Conservation (phyloP, 2,329 filamentous ascomycete species). For the Cladosporium sp. region DNA sequence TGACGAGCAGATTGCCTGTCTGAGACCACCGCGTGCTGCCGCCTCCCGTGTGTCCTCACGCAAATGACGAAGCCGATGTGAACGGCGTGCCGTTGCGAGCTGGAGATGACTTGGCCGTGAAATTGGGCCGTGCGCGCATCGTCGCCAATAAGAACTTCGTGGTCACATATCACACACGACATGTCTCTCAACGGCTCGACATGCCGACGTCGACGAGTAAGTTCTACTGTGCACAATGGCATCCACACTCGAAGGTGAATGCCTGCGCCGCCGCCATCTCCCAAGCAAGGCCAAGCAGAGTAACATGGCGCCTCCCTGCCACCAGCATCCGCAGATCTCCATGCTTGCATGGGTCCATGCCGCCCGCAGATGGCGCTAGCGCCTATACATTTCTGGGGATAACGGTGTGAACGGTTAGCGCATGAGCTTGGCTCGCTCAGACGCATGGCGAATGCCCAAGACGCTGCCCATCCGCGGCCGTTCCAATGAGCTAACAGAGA, state of each 20-base stretch:
- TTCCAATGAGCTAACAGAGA: neutral
- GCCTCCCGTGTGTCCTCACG: slow-evolving; percentile 9
- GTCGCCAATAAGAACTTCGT: neutral
- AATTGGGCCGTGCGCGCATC: neutral
- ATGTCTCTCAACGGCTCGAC: slow-evolving; percentile 5
- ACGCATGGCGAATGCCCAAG: neutral
- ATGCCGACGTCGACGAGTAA: neutral
- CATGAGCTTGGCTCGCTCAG: neutral
- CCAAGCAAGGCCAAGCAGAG: slow-evolving; percentile 5
- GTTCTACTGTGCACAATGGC: neutral
- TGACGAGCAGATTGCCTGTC: slow-evolving; percentile 8
- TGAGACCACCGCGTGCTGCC: neutral
- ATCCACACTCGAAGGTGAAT: no score
- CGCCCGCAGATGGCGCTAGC: neutral
- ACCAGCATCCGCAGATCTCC: slow-evolving; percentile 8
- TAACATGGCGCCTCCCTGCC: slow-evolving; percentile 1
- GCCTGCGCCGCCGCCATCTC: no score
- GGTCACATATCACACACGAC: neutral
- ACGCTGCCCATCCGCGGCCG: neutral
- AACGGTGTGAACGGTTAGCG: slow-evolving; percentile 5
- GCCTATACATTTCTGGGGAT: neutral
- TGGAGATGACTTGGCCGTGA: neutral
- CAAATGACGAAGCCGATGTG: neutral
- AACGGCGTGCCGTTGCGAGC: neutral
- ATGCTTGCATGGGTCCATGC: slow-evolving; percentile 4